Conservation (phyloP, 371 early-diverging fungal genomes). For the Mortierella sp. region DNA sequence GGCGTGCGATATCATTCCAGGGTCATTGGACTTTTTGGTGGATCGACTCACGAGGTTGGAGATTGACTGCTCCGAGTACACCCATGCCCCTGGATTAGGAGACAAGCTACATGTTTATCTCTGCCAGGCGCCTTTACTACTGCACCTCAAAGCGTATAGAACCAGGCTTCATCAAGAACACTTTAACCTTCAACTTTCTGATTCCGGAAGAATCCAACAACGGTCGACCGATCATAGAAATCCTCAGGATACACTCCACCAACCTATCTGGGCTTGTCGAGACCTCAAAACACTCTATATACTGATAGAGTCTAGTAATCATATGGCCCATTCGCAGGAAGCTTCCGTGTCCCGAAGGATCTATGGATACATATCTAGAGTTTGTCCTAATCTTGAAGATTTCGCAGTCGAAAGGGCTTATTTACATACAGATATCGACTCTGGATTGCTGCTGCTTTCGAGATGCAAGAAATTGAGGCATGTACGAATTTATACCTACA, state of each 20-base stretch:
- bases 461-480: slow-evolving; percentile 2
- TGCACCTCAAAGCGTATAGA: slow-evolving; percentile 11
- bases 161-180: not conserved
- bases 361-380: slow-evolving; percentile 12
- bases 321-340: not conserved
- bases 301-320: not conserved
- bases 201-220: not conserved
- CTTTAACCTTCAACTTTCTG: slow-evolving; percentile 2
- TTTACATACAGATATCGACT: not conserved
- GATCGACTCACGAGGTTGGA: slow-evolving; percentile 22
- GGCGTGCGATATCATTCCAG: not conserved
- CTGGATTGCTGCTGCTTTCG: slow-evolving; percentile 2
- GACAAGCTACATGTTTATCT: slow-evolving; percentile 6
- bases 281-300: slow-evolving; percentile 11
- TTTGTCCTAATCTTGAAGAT: slow-evolving; percentile 12
- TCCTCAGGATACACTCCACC: not conserved
- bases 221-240: not conserved
- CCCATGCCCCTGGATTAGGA: not conserved
- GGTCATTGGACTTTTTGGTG: not conserved
- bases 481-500: not conserved
- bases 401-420: slow-evolving; percentile 1
- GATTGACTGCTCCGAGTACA: not conserved
- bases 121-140: slow-evolving; percentile 12
- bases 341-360: not conserved
- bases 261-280: slow-evolving; percentile 23